Percentiles rank a stretch among this genome's conserved stretches.
Conservation (phyloP, 208 protist genomes). For the Naegleria fowleri region DNA sequence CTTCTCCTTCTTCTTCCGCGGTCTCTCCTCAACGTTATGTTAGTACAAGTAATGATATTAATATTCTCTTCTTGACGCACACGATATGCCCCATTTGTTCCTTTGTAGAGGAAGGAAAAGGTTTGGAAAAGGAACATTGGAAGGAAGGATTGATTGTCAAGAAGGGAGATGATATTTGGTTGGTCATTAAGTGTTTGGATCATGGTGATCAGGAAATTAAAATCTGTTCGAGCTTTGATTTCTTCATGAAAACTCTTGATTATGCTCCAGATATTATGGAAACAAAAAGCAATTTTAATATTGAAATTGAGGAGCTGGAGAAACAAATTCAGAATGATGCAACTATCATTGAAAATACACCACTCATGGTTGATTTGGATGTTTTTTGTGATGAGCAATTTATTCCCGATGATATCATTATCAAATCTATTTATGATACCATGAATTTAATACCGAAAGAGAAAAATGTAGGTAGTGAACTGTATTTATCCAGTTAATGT, state of each 20-base stretch:
- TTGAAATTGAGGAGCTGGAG: conserved; percentile 24
- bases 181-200: not conserved
- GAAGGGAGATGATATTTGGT: not conserved
- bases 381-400: not conserved
- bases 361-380: not conserved
- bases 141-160: not conserved
- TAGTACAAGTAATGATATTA: not conserved
- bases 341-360: not conserved
- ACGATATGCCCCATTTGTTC: conserved; percentile 14
- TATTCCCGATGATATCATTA: not conserved
- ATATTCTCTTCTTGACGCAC: not conserved
- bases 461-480: too few species aligned
- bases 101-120: not conserved
- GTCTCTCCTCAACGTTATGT: too few species aligned
- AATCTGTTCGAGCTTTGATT: not conserved
- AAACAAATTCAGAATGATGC: not conserved
- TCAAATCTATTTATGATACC: not conserved
- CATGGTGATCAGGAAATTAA: not conserved
- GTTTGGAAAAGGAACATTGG: not conserved
- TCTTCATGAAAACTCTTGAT: not conserved
- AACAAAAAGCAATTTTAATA: not conserved
- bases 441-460: not conserved
- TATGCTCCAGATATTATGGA: not conserved
- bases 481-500: too few species aligned
- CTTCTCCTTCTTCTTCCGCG: not conserved